Conservation (phyloP, 306 rosid species). For the Casuarina glauca region DNA sequence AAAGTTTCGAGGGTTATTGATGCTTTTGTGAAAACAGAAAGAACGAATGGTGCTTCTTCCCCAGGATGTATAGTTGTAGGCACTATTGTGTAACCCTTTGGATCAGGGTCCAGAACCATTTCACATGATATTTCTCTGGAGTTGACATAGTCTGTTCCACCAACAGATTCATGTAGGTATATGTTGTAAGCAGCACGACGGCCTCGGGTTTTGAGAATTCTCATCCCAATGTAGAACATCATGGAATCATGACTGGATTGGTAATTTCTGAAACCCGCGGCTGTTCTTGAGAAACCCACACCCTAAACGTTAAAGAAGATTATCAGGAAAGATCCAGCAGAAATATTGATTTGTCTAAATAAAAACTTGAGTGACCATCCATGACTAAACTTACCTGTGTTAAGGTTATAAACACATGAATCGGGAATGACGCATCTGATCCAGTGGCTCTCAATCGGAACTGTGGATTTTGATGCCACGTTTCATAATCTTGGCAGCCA, state of each 20-base stretch:
- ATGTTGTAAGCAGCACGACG: conserved; percentile 92
- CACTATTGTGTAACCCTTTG: conserved; percentile 96
- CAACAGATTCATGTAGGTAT: conserved; percentile 96
- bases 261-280: conserved; percentile 94
- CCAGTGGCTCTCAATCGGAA: conserved; percentile 91
- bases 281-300: conserved; percentile 96
- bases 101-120: conserved; percentile 98
- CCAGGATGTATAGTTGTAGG: conserved; percentile 99
- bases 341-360: not conserved
- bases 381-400: conserved; percentile 66
- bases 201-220: conserved; percentile 99
- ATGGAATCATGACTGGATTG: conserved; percentile 96
- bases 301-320: conserved; percentile 55
- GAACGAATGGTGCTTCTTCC: conserved; percentile 99
- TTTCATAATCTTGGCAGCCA: conserved; percentile 97
- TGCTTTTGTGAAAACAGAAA: conserved; percentile 97
- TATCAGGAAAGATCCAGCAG: conserved; percentile 14
- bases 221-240: conserved; percentile 99
- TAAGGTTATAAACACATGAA: conserved; percentile 93
- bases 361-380: conserved; percentile 8
- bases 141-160: conserved; percentile 96
- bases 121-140: conserved; percentile 99
- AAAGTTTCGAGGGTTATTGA: conserved; percentile 84
- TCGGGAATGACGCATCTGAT: conserved; percentile 86
- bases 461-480: conserved; percentile 99